Evolutionary conservation across 495 filamentous ascomycete species (phyloP), one percentile per base, ranked within the genome.

Genomic region (Cercophora sp.): DNA sequence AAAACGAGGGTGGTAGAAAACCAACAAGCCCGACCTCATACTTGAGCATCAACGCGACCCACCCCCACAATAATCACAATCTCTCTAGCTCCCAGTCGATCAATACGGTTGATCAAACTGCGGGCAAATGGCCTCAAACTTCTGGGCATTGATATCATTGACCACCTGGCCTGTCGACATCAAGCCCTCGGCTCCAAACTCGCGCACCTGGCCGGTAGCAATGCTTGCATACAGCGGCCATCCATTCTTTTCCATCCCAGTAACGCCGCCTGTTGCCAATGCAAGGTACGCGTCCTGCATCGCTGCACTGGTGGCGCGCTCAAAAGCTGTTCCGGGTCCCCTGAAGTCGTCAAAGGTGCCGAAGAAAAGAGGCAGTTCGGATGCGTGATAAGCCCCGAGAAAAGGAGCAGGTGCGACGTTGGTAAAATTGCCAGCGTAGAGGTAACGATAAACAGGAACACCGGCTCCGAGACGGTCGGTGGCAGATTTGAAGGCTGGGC

Each of bases 371-470:
- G 73, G 64, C 39, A 81, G 39, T 25, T 83, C 78, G 11, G 61
- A 53, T 6, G 70, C 74, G 56, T 83, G 79, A 49, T 77, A 81
- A 1, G 77, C 74, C 4, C 76, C 77, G 51, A 76, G 71, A 59
- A 66, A 78, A 24, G 57, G 40, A 32, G 54, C 47, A 1, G 73
- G 69, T 3, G 63, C 56, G 43, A 75, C 60, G 48, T 77, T 74
- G 22, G 53, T 64, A 49, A 77, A 79, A 61, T 75, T 77, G 10
- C 75, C 78, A 1, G 58, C 58, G 42, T 78, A 79, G 18, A 65
- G 44, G 55, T 75, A 78, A 18, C 75, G 71, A 23, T 55, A 68
- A 6, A 74, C 74, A 2, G 68, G 66, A 50, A 56, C 6, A 51
- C 55, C n/a, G 63, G 70, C 44, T 51, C 53, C 23, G 52, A 61